Evolutionary conservation across 1,284 basidiomycete genomes (phyloP).

Genomic region (Puccinia triticina): DNA sequence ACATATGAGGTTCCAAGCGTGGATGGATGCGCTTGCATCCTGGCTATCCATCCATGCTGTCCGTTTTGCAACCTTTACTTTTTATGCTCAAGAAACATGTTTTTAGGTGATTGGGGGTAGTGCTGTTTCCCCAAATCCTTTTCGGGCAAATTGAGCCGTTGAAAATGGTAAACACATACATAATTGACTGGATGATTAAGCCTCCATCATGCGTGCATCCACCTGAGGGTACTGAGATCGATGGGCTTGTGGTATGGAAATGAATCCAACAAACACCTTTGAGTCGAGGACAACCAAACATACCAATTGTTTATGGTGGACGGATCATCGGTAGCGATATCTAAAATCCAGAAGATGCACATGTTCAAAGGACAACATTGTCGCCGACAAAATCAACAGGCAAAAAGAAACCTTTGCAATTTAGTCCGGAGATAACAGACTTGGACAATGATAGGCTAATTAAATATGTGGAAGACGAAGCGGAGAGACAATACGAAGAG

Average conservation of each 20-base stretch:
- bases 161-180: constrained; percentile 5
- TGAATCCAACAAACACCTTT: background rate
- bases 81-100: background rate
- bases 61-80: background rate
- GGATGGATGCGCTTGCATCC: too few relatives aligned
- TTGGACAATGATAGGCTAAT: background rate
- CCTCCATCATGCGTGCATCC: background rate
- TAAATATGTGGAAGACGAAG: too few relatives aligned
- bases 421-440: background rate
- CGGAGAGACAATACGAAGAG: background rate
- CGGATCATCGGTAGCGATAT: background rate
- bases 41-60: background rate
- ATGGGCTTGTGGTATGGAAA: background rate
- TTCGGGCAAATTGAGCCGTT: too few relatives aligned
- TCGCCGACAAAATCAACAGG: background rate
- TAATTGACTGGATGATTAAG: background rate
- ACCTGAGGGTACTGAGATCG: background rate
- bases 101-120: background rate
- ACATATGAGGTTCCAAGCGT: too few relatives aligned
- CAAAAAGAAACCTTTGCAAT: background rate
- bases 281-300: constrained; percentile 6
- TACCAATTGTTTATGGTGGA: background rate
- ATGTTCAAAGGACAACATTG: background rate
- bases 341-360: background rate
- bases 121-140: too few relatives aligned